Base-by-base conservation (phyloP, 2,329 filamentous ascomycete genomes). In the Zymoseptoria pseudotritici region DNA sequence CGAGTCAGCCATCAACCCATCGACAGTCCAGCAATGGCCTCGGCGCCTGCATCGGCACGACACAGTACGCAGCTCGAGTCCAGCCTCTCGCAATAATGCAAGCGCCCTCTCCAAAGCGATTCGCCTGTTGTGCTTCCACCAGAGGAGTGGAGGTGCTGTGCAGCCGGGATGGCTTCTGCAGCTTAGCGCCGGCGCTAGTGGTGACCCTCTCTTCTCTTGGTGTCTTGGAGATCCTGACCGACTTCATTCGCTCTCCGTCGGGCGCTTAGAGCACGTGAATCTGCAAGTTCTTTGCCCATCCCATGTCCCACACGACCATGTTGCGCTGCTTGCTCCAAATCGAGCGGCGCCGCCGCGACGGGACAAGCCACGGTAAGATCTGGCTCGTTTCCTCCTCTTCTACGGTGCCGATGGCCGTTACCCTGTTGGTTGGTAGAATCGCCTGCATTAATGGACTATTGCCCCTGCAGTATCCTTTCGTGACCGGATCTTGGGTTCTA, bases 241-340 rank as follows among this genome's bases (percentile, higher is more conserved):
- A 65, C 62, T 63, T 58, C 62, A 63, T 66, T 66, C 59, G 61
- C 53, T 61, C 56, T 26, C 17, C 52, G 24, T 31, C 53, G 56
- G 64, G 64, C 64, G 64, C 64, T 64, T 66, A 62, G 31, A 59
- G 62, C 56, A 56, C 59, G 56, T 57, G 31, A 58, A 56, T 51
- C 58, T 63, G 64, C 64, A 64, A 56, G 56, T 58, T 58, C 63
- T 63, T 60, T 63, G 59, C 61, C 63, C 62, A 62, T 60, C 57
- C 58, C 63, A 60, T 58, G 59, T 63, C 54, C 56, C 56, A 61
- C 59, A 42, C 60, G 54, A 53, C 53, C 53, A 55, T 58, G 55
- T 29, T 46, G 57, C 54, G 57, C 63, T 46, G 13, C 36, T 46
- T n/a, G 36, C 36, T 61, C 55, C 59, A 31, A 56, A 51, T 54